phyloP scores from a whole-genome alignment of 345 rosid species.

The Linum usitatissimum region DNA sequence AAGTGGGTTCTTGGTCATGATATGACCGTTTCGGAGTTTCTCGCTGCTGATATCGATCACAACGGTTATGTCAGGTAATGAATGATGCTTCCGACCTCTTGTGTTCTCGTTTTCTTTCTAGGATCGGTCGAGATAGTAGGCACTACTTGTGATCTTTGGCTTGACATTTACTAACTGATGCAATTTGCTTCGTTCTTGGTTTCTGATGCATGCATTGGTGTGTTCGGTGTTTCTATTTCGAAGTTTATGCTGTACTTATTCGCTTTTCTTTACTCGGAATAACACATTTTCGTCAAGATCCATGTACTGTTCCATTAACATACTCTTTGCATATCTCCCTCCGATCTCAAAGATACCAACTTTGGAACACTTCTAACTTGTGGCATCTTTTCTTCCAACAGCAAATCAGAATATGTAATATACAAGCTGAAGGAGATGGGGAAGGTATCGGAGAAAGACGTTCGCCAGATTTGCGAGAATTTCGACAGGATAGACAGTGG shows the following conservation, averaged over 20 bases:
- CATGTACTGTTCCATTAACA: neutral
- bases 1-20: constrained; percentile 72
- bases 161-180: too few relatives aligned
- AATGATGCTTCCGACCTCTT: neutral
- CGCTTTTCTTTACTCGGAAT: too few relatives aligned
- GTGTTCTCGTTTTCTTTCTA: too few relatives aligned
- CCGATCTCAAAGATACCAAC: neutral
- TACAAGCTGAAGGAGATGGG: constrained; percentile 78
- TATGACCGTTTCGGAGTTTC: constrained; percentile 78
- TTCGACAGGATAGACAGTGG: constrained; percentile 62
- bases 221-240: too few relatives aligned
- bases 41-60: constrained; percentile 75
- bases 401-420: constrained; percentile 65
- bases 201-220: too few relatives aligned
- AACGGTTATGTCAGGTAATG: constrained; percentile 75
- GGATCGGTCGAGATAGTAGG: too few relatives aligned
- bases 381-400: constrained; percentile 10
- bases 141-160: too few relatives aligned
- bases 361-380: neutral
- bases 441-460: constrained; percentile 54
- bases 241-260: too few relatives aligned
- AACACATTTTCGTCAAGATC: too few relatives aligned
- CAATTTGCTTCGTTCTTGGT: too few relatives aligned
- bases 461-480: constrained; percentile 37
- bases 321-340: neutral